Evolutionary conservation across 805 yeast species (phyloP).

Genomic region (Metschnikowia lachancei): DNA sequence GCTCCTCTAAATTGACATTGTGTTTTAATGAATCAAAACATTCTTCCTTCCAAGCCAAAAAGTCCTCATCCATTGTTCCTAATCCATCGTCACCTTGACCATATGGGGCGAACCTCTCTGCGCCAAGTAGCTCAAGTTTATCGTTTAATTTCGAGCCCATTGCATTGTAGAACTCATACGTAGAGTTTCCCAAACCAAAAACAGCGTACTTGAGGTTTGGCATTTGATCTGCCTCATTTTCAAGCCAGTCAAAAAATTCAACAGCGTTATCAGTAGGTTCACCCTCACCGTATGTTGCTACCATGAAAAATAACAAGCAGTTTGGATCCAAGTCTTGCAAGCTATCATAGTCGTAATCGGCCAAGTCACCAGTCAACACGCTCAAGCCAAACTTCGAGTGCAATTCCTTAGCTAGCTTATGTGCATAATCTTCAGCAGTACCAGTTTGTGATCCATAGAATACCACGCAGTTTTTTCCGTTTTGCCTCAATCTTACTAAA

Average conservation of each 20-base stretch:
- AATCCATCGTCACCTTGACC: conserved; percentile 96
- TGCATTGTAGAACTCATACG: conserved; percentile 88
- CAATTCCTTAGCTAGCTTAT: conserved; percentile 85
- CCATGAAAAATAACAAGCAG: conserved; percentile 57
- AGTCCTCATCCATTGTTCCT: conserved; percentile 95
- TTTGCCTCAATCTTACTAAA: conserved; percentile 52
- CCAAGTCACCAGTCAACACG: conserved; percentile 83
- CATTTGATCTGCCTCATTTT: conserved; percentile 52
- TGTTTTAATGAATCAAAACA: conserved; percentile 64
- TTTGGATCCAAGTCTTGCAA: conserved; percentile 61
- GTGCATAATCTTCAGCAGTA: conserved; percentile 95
- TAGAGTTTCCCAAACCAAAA: conserved; percentile 92
- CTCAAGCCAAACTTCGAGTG: conserved; percentile 75
- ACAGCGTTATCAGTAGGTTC: conserved; percentile 96
- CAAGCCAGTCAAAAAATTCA: conserved; percentile 68
- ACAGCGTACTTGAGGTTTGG: conserved; percentile 62
- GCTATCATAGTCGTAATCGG: conserved; percentile 81
- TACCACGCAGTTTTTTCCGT: conserved; percentile 72
- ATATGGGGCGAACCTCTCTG: conserved; percentile 64
- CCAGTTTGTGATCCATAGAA: conserved; percentile 97
- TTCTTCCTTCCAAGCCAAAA: conserved; percentile 84
- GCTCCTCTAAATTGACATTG: conserved; percentile 69
- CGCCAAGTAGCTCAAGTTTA: conserved; percentile 61
- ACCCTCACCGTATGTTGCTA: conserved; percentile 98
- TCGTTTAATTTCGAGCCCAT: conserved; percentile 64